Percentiles rank a stretch among this genome's conserved stretches.
phyloP scores from a whole-genome alignment of 306 rosid genomes.

The Betula pendula region DNA sequence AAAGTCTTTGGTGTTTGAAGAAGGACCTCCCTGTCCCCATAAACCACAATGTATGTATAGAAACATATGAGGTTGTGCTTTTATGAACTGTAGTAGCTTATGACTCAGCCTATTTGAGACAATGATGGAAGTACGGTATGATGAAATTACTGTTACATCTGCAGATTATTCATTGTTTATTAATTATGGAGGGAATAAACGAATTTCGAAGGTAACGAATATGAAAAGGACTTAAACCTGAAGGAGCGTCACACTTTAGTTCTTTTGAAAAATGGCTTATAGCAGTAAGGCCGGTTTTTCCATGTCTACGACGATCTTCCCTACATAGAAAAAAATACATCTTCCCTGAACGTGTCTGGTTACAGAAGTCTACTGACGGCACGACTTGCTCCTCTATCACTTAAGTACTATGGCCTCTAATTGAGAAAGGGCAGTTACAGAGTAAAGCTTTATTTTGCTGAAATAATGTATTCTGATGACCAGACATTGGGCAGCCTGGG shows the following conservation, averaged over 20 bases:
- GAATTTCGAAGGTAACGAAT: slow-evolving; percentile 32
- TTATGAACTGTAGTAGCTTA: slow-evolving; percentile 7
- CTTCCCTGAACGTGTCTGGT: slow-evolving; percentile 29
- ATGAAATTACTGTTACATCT: slow-evolving; percentile 12
- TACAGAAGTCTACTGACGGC: slow-evolving; percentile 46
- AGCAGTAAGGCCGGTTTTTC: slow-evolving; percentile 64
- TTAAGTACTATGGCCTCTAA: slow-evolving; percentile 72
- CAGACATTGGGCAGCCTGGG: slow-evolving; percentile 49
- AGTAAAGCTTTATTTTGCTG: slow-evolving; percentile 75
- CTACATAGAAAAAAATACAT: slow-evolving; percentile 29
- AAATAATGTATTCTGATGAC: slow-evolving; percentile 52
- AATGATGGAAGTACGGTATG: neutral
- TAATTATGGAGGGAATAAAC: slow-evolving; percentile 56
- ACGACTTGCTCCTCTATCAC: slow-evolving; percentile 63
- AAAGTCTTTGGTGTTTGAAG: slow-evolving; percentile 52
- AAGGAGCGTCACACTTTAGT: slow-evolving; percentile 40
- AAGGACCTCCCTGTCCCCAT: slow-evolving; percentile 59
- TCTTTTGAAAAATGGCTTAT: slow-evolving; percentile 53
- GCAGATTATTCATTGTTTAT: slow-evolving; percentile 65
- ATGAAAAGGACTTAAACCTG: slow-evolving; percentile 41
- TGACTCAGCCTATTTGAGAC: slow-evolving; percentile 6
- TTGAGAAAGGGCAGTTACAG: slow-evolving; percentile 61
- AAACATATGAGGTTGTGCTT: slow-evolving; percentile 20
- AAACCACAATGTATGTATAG: slow-evolving; percentile 52
- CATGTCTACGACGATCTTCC: neutral